These are phyloP conservation scores for Sporisorium scitamineum DNA, from an alignment of 1,284 basidiomycete species.

Conservation along the genomic window DNA sequence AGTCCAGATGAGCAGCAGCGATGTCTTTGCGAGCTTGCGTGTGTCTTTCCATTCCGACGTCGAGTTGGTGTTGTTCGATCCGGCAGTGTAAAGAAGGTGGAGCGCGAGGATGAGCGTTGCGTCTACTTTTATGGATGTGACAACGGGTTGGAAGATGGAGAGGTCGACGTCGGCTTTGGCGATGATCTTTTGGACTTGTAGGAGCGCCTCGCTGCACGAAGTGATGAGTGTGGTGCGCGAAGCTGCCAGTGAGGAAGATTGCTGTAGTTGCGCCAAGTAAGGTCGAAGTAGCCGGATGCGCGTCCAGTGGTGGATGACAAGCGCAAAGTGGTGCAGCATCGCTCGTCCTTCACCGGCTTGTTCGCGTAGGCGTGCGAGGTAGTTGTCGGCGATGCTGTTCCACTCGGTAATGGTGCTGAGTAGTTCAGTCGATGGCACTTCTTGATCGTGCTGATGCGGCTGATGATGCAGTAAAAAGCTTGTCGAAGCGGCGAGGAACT, in stretches of 20 bases:
- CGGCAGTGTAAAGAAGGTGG: slow-evolving; percentile 19
- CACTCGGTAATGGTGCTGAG: slow-evolving; percentile 23
- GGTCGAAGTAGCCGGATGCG: slow-evolving; percentile 39
- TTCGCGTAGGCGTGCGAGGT: slow-evolving; percentile 24
- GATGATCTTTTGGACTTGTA: slow-evolving; percentile 31
- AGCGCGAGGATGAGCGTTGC: slow-evolving; percentile 37
- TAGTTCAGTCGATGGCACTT: slow-evolving; percentile 1
- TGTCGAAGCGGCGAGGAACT: slow-evolving; percentile 30
- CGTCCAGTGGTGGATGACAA: slow-evolving; percentile 41
- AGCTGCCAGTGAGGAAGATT: slow-evolving; percentile 8
- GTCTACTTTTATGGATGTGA: slow-evolving; percentile 28
- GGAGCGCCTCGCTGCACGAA: slow-evolving; percentile 34
- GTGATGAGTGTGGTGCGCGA: slow-evolving; percentile 19
- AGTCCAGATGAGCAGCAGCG: slow-evolving; percentile 38
- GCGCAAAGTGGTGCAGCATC: slow-evolving; percentile 37
- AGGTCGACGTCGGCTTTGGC: slow-evolving; percentile 34
- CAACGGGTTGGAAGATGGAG: slow-evolving; percentile 42
- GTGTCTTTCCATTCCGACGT: slow-evolving; percentile 18
- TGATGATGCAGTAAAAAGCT: slow-evolving; percentile 21
- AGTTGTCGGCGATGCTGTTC: slow-evolving; percentile 27
- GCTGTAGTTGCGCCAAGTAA: slow-evolving; percentile 19
- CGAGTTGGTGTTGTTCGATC: slow-evolving; percentile 25
- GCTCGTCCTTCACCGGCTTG: slow-evolving; percentile 11
- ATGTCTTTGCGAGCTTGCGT: slow-evolving; percentile 20
- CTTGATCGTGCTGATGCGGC: not conserved